phyloP scores from a whole-genome alignment of 176 grass and related monocot species.

The Cenchrus purpureus region DNA sequence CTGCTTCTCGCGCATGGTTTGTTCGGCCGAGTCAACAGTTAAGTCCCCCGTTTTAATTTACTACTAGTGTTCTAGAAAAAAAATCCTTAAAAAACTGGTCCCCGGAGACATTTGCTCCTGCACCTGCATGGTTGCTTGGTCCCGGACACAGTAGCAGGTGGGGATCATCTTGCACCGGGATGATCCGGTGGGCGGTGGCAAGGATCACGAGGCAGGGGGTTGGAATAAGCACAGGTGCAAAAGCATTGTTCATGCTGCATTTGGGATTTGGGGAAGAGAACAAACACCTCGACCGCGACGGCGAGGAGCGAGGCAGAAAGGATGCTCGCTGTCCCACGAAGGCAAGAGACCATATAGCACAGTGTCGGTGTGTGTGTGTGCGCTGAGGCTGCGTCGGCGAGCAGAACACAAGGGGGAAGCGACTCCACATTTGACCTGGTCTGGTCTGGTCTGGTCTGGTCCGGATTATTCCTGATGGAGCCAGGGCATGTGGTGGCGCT shows the following conservation, averaged over 20 bases:
- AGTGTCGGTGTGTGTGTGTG: too few species aligned
- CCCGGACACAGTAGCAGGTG: neutral
- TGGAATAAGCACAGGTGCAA: neutral
- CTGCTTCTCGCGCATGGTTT: neutral
- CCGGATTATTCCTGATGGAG: neutral
- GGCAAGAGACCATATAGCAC: neutral
- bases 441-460: neutral
- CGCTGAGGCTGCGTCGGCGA: too few species aligned
- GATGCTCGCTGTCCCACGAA: neutral
- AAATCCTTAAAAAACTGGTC: too few species aligned
- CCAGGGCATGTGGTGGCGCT: neutral
- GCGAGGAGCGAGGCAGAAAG: neutral
- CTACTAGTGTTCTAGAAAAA: neutral
- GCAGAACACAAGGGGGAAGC: neutral
- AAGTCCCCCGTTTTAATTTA: neutral
- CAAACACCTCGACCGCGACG: neutral
- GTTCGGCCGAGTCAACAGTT: neutral
- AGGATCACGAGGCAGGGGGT: neutral
- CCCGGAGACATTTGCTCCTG: neutral
- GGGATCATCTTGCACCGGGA: neutral
- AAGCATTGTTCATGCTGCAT: slow-evolving; percentile 2
- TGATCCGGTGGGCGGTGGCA: neutral
- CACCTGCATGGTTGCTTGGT: neutral
- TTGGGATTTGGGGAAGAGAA: neutral
- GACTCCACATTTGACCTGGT: neutral